Conservation (phyloP, 176 grass and related monocot species). For the Lolium multiflorum region DNA sequence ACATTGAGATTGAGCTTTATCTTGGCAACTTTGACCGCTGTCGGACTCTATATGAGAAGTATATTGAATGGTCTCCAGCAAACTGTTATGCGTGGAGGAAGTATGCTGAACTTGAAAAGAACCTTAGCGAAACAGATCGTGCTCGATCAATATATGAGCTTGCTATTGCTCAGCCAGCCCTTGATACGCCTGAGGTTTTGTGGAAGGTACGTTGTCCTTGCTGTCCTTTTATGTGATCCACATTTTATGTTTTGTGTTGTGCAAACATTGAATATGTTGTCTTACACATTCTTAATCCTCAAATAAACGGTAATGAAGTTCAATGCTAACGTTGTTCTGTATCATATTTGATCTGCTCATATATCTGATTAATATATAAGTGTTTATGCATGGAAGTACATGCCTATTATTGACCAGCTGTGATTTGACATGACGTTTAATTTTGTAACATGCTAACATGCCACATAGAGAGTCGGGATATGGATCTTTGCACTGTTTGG, state of each 20-base stretch:
- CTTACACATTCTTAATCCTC: conserved; percentile 5
- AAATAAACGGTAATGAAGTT: not conserved
- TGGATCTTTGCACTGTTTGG: not conserved
- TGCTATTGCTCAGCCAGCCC: conserved; percentile 77
- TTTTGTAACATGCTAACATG: not conserved
- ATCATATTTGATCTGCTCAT: not conserved
- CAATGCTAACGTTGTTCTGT: not conserved
- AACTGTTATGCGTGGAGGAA: conserved; percentile 95
- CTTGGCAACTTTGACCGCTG: conserved; percentile 76
- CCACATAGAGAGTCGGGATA: conserved; percentile 9
- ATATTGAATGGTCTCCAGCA: conserved; percentile 76
- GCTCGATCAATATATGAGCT: conserved; percentile 82
- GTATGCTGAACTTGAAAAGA: conserved; percentile 87
- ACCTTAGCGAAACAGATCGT: conserved; percentile 76
- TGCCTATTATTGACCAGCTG: conserved; percentile 20
- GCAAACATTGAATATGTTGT: not conserved
- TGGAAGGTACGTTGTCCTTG: conserved; percentile 63
- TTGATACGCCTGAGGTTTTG: conserved; percentile 82
- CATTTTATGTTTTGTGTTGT: conserved; percentile 15
- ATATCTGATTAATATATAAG: not conserved
- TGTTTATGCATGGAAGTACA: conserved; percentile 4
- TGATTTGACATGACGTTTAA: not conserved
- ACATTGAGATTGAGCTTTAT: conserved; percentile 87
- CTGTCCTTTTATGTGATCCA: not conserved
- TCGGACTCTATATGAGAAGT: conserved; percentile 82